Conservation (phyloP, 2,329 filamentous ascomycete species). For the Aureobasidium sp. region DNA sequence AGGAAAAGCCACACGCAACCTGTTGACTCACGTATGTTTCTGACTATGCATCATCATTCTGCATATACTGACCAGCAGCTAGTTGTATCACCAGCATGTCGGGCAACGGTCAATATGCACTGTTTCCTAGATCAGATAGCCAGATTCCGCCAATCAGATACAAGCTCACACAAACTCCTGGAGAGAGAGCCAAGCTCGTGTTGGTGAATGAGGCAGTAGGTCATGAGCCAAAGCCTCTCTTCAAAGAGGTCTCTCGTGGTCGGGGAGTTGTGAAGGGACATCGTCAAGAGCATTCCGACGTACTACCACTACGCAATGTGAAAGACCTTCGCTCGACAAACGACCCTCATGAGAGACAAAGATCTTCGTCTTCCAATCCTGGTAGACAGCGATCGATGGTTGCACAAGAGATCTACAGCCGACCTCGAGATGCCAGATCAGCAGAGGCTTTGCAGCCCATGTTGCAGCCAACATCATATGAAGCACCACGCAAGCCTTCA, state of each 20-base stretch:
- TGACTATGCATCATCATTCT: neutral
- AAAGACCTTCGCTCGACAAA: neutral
- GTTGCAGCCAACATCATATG: neutral
- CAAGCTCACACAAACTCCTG: conserved; percentile 3
- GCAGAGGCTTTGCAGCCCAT: neutral
- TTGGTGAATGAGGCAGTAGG: neutral
- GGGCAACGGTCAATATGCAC: neutral
- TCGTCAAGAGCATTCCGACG: conserved; percentile 4
- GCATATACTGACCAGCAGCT: neutral
- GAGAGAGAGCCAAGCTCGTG: conserved; percentile 1
- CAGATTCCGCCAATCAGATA: conserved; percentile 5
- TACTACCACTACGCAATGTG: neutral
- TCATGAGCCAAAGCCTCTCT: neutral
- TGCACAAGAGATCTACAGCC: conserved; percentile 1
- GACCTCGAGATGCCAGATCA: neutral
- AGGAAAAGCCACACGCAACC: neutral
- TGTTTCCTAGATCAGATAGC: conserved; percentile 9
- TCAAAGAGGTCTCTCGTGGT: conserved; percentile 4
- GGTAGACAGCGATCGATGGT: conserved; percentile 5
- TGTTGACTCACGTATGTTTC: neutral
- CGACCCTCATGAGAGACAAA: neutral
- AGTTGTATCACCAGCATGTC: neutral
- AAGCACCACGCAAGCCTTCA: neutral
- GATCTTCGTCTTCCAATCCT: neutral
- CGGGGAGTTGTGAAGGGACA: conserved; percentile 1